A percentile compares a stretch with the other conserved stretches of the same genome.
phyloP scores from a whole-genome alignment of 2,329 filamentous ascomycete genomes.

The Pseudogymnoascus sp. region DNA sequence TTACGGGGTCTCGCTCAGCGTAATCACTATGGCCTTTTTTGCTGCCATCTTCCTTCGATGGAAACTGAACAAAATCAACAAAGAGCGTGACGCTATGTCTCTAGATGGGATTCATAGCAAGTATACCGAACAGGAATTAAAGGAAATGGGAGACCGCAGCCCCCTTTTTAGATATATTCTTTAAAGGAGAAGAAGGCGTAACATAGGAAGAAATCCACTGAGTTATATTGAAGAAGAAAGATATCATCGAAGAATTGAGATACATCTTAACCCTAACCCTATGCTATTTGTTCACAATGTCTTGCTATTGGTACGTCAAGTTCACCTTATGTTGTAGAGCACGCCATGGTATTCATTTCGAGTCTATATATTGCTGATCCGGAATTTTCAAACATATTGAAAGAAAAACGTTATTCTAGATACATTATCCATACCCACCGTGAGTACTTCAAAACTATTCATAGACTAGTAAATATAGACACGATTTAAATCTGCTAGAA shows the following conservation, averaged over 20 bases:
- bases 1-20: constrained; percentile 30
- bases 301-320: neutral
- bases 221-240: neutral
- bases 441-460: neutral
- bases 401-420: neutral
- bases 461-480: neutral
- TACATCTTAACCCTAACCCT: neutral
- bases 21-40: constrained; percentile 12
- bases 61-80: constrained; percentile 22
- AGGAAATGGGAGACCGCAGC: constrained; percentile 29
- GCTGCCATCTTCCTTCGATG: constrained; percentile 12
- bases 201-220: neutral
- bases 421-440: neutral
- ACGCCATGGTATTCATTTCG: neutral
- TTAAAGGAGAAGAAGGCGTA: constrained; percentile 11
- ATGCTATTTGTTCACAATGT: neutral
- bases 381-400: neutral
- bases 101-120: constrained; percentile 40
- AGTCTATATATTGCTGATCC: neutral
- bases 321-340: neutral
- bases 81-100: constrained; percentile 45
- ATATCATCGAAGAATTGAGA: neutral
- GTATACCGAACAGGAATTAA: constrained; percentile 20
- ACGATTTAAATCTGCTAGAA: neutral
- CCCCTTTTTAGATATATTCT: constrained; percentile 29